Evolutionary conservation across 2,329 filamentous ascomycete species (phyloP).

Genomic region (Hymenoscyphus occultus): DNA sequence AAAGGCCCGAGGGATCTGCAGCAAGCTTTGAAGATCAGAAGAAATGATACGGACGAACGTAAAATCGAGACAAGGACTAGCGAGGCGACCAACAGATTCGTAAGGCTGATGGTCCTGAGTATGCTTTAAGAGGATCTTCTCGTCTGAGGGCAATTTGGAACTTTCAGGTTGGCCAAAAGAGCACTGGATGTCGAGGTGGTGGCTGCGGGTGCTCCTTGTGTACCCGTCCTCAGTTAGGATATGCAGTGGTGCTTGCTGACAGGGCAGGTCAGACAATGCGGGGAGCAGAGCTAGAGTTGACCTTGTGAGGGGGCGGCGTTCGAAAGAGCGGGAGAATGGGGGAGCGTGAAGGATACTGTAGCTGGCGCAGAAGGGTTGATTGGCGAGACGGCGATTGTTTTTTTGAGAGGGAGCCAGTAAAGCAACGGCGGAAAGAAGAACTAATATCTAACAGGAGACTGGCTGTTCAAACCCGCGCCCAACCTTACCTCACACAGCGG

Average conservation of each 20-base stretch:
- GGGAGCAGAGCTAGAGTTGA: conserved; percentile 8
- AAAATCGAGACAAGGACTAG: conserved; percentile 18
- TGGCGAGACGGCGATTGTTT: conserved; percentile 5
- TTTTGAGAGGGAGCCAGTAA: background rate
- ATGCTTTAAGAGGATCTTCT: conserved; percentile 9
- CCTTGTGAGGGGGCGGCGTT: conserved; percentile 18
- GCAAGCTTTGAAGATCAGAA: conserved; percentile 17
- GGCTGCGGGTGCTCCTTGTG: conserved; percentile 3
- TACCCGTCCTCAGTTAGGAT: conserved; percentile 20
- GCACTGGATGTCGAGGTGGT: conserved; percentile 7
- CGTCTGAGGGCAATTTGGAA: conserved; percentile 14
- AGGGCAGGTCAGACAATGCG: conserved; percentile 7
- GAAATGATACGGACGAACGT: conserved; percentile 14
- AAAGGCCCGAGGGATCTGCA: conserved; percentile 23
- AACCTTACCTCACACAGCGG: conserved; percentile 3
- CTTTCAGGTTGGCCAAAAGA: conserved; percentile 2
- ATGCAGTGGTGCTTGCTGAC: background rate
- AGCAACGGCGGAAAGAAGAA: conserved; percentile 1
- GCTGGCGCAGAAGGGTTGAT: conserved; percentile 13
- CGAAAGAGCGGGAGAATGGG: conserved; percentile 11
- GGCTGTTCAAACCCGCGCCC: background rate
- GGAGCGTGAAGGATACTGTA: conserved; percentile 6
- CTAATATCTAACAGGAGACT: conserved; percentile 1
- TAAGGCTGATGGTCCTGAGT: conserved; percentile 18
- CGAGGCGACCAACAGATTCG: conserved; percentile 19